A percentile compares a stretch with the other conserved stretches of the same genome.
Evolutionary conservation across 371 early-diverging fungal genomes (phyloP).

Genomic region (Batrachochytrium dendrobatidis): DNA sequence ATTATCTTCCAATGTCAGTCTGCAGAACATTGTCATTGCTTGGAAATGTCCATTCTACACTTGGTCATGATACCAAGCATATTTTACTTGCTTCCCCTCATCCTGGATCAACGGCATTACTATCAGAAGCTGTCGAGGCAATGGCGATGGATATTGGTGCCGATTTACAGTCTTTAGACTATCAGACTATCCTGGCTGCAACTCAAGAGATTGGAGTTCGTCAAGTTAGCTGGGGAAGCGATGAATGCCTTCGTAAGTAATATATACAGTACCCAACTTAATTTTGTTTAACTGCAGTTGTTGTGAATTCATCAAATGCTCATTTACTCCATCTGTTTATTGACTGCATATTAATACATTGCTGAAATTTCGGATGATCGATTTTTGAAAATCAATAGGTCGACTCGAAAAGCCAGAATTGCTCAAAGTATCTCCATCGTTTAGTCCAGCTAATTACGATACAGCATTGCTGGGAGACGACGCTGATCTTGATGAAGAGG

Average conservation of each 20-base stretch:
- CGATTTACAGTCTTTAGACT: conserved; percentile 27
- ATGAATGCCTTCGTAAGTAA: neutral
- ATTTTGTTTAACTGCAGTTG: neutral
- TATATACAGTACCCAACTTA: neutral
- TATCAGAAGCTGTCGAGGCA: conserved; percentile 21
- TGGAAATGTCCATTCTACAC: neutral
- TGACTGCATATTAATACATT: neutral
- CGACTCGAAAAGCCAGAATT: neutral
- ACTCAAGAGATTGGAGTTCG: neutral
- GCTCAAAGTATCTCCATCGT: conserved; percentile 9
- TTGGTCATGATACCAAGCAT: neutral
- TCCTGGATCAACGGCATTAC: conserved; percentile 22
- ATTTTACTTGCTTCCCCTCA: conserved; percentile 17
- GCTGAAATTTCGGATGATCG: neutral
- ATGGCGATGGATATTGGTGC: conserved; percentile 22
- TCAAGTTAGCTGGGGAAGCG: neutral
- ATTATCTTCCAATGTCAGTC: neutral
- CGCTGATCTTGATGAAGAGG: conserved; percentile 18
- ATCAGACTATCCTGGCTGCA: conserved; percentile 13
- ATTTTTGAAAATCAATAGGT: neutral
- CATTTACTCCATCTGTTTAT: neutral
- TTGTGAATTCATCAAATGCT: neutral
- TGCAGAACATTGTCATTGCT: neutral
- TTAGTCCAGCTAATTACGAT: conserved; percentile 8
- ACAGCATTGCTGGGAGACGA: neutral